Base-by-base conservation (phyloP, 1,139 yeast species). In the Spencermartinsiella ligniputridi region DNA sequence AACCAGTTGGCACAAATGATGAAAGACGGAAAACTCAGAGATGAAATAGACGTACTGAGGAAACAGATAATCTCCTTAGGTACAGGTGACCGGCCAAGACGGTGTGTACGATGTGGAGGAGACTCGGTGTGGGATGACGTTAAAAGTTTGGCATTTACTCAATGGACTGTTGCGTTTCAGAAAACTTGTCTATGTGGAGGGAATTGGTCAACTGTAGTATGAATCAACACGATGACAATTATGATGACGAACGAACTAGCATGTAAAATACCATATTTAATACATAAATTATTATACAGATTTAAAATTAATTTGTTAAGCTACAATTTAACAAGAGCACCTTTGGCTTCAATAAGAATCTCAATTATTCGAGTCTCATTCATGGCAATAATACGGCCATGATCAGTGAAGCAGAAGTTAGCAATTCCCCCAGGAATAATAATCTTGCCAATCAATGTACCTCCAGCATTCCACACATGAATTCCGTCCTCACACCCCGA, bases 141-240 rank as follows among this genome's bases (percentile, higher is more conserved):
- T 21, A 55, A 56, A 22, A 46, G 54, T 3, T 50, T 54, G 57
- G 48, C 67, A 3, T 60, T 71, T 16, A 75, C 79, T 1, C 74
- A 77, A 47, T 83, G 90, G 88, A 78, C 85, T 0, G 72, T 80
- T 69, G 83, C 84, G 1, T 82, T 83, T 58, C 90, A 83, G 53
- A 69, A 90, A 52, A 78, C 79, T 16, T 87, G 96, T 63, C 69
- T 84, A 19, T 87, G 96, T 62, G 95, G 95, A 0, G 86, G 87
- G 40, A 74, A 81, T 3, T 84, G 92, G 92, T 52, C 52, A 37
- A n/a, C n/a, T n/a, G n/a, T n/a, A n/a, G n/a, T n/a, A n/a, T n/a
- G n/a, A n/a, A n/a, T n/a, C n/a, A n/a, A n/a, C n/a, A n/a, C n/a
- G n/a, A n/a, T n/a, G n/a, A n/a, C n/a, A n/a, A n/a, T n/a, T n/a